phyloP scores from a whole-genome alignment of 441 rosid genomes.

The Pelargonium australe region DNA sequence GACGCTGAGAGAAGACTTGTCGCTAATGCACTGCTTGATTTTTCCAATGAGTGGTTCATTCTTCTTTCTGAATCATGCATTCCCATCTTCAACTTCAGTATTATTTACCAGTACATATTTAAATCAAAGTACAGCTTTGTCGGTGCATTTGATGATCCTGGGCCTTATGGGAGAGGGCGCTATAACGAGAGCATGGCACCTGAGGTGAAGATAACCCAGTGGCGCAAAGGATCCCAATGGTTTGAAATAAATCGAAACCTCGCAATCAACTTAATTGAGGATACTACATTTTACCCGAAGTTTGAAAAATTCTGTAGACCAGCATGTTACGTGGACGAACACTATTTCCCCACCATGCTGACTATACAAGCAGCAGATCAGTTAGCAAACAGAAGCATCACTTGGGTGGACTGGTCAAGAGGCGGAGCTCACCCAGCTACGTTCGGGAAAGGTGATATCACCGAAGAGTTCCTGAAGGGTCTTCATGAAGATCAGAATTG shows the following conservation, averaged over 20 bases:
- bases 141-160: slow-evolving; percentile 80
- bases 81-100: slow-evolving; percentile 68
- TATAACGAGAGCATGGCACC: slow-evolving; percentile 75
- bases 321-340: slow-evolving; percentile 86
- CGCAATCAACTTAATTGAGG: slow-evolving; percentile 61
- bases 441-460: slow-evolving; percentile 60
- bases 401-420: slow-evolving; percentile 97
- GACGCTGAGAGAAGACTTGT: slow-evolving; percentile 92
- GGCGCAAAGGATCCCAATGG: slow-evolving; percentile 98
- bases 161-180: slow-evolving; percentile 83
- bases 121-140: slow-evolving; percentile 63
- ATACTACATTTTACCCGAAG: slow-evolving; percentile 47
- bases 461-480: slow-evolving; percentile 56
- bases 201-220: slow-evolving; percentile 58
- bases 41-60: slow-evolving; percentile 78
- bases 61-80: slow-evolving; percentile 89
- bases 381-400: slow-evolving; percentile 74
- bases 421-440: slow-evolving; percentile 96
- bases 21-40: slow-evolving; percentile 80
- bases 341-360: slow-evolving; percentile 89
- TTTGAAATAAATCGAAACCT: slow-evolving; percentile 71
- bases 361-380: slow-evolving; percentile 46
- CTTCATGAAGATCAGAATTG: slow-evolving; percentile 36
- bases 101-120: slow-evolving; percentile 57
- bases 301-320: slow-evolving; percentile 71